Base-by-base conservation (phyloP, 1,284 basidiomycete genomes). In the Apiotrichum mycotoxinovorans region DNA sequence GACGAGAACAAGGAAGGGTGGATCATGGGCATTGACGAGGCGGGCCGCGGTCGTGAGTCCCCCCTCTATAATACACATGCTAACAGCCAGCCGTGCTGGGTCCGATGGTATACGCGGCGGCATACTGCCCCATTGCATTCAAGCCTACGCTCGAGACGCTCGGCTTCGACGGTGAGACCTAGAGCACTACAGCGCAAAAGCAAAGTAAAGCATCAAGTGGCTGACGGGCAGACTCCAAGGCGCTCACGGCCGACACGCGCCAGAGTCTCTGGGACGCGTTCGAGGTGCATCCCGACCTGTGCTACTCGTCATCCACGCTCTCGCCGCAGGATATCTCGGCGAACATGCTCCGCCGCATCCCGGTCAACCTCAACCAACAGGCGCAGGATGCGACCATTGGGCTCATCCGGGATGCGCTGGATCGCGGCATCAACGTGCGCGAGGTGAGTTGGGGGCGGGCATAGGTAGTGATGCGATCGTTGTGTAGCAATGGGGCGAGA, bases 1-100 rank as follows among this genome's bases (percentile, higher is more conserved):
- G n/a, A 89, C 85, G 54, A 33, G 25, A 62, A 62, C 57, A 76
- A 87, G 42, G 74, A 73, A 34, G 74, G 75, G 10, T 81, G 79
- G 79, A 78, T 96, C 50, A 85, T 98, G 55, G 95, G 95, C 37
- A 92, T 98, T 9, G 95, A 98, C 75, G 95, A 98, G 75, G 95
- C 95, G 0, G 95, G 95, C 1, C 82, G 95, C 58, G 95, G 96
- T 0, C 95, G 76, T 78, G 60, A 66, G 76, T 73, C 15, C 7
- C 1, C n/a, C 10, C 4, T 17, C 15, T 14, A 11, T 9, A 33
- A 17, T 8, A 9, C 0, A 0, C 18, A 18, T 7, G 33, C 55
- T 65, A 41, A 66, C 53, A 41, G 22, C 14, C 47, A 53, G 42
- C 51, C 15, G 45, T 53, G 1, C 51, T 52, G 23, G 81, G 82